Base-by-base conservation (phyloP, 2,329 filamentous ascomycete species). In the Fusarium verticillioides region DNA sequence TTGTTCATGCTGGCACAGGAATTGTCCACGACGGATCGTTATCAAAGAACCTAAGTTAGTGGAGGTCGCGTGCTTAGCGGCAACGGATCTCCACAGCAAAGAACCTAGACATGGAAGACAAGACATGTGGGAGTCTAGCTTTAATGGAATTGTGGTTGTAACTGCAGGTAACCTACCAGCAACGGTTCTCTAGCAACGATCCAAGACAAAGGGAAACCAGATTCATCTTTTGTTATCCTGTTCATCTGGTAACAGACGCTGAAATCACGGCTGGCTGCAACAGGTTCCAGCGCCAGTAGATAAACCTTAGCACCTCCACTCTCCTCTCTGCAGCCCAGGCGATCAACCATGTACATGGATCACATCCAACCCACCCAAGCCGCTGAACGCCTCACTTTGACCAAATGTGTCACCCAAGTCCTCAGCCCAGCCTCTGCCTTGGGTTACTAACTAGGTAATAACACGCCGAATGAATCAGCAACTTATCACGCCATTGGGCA, bases 1-100 rank as follows among this genome's bases (percentile, higher is more conserved):
- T 46, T 37, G 28, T 49, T 13, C 15, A 50, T 49, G 37, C 47
- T 36, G 37, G 54, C 44, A 53, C 40, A 47, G 54, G 46, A 60
- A 50, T 50, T 54, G 50, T 28, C 34, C 50, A 54, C 34, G 34
- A n/a, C 19, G 39, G 42, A 52, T 72, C 61, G 64, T 74, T 74
- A 74, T 73, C 71, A 74, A 73, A 72, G 60, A 54, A 69, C 50
- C 44, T 65, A 23, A 23, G 23, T 23, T 23, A 65, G 64, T 63
- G 59, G 42, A 74, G 71, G 71, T 74, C 71, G 71, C 71, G 71
- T 74, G 71, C 71, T 68, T 70, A 72, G 71, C 67, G 71, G 71
- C 67, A 59, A 70, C 47, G 71, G 67, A 63, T 57, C 69, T 58
- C 57, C 61, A 66, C 60, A 62, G 34, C 50, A 37, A 37, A 19